phyloP scores from a whole-genome alignment of 345 rosid species.

The Salix arbutifolia region DNA sequence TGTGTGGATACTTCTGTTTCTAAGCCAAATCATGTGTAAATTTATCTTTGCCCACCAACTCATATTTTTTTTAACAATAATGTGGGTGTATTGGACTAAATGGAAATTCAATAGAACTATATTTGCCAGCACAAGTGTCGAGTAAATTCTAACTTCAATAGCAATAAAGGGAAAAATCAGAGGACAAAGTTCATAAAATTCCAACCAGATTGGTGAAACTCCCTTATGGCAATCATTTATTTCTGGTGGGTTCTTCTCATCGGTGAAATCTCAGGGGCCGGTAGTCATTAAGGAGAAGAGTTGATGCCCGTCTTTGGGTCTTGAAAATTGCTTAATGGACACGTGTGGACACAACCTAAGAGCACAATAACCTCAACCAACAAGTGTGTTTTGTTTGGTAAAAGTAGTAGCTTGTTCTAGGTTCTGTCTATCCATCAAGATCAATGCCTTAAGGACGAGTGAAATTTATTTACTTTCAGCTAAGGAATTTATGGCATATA shows the following conservation, averaged over 20 bases:
- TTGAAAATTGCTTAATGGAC: background rate
- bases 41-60: background rate
- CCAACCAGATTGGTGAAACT: background rate
- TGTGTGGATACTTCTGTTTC: background rate
- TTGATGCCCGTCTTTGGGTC: background rate
- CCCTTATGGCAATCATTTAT: background rate
- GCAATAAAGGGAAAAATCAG: background rate
- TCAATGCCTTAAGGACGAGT: no score
- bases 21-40: background rate
- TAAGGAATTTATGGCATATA: background rate
- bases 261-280: background rate
- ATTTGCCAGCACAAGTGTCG: background rate
- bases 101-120: background rate
- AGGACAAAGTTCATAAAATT: background rate
- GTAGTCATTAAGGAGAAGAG: background rate
- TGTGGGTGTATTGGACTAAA: no score
- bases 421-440: background rate
- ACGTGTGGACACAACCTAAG: background rate
- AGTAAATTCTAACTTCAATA: background rate
- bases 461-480: background rate
- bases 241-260: no score
- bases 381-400: background rate
- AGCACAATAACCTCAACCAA: background rate
- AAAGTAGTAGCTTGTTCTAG: background rate
- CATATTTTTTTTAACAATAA: background rate